Conservation (phyloP, 2,329 filamentous ascomycete genomes). For the Colletotrichum sp. region DNA sequence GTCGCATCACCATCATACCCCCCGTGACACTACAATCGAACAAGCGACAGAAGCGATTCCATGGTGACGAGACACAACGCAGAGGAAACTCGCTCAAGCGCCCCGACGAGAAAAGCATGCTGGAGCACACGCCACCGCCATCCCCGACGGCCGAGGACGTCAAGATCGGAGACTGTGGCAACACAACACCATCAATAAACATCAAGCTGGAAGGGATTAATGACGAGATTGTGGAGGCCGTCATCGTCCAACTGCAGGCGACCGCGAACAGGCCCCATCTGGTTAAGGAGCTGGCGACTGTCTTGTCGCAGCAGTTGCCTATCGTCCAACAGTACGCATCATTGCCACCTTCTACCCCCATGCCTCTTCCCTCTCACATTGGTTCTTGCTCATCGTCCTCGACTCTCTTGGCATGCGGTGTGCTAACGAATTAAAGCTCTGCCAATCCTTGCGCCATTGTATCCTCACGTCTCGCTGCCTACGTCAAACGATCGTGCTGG, state of each 20-base stretch:
- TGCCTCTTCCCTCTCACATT: not conserved
- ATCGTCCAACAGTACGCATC: conserved; percentile 87
- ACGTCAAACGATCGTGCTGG: conserved; percentile 87
- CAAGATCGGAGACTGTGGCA: not conserved
- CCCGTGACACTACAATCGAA: conserved; percentile 43
- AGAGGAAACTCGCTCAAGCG: not conserved
- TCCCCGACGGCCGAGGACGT: conserved; percentile 31
- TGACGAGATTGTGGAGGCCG: conserved; percentile 93
- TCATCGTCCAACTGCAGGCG: conserved; percentile 86
- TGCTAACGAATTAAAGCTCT: conserved; percentile 64
- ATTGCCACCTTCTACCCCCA: not conserved
- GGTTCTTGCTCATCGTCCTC: not conserved
- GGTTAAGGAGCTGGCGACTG: conserved; percentile 88
- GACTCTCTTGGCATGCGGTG: not conserved
- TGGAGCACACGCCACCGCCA: conserved; percentile 73
- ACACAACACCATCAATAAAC: not conserved
- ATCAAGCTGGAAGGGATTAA: conserved; percentile 80
- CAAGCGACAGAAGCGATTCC: conserved; percentile 82
- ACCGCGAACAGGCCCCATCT: conserved; percentile 92
- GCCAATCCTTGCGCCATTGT: conserved; percentile 96
- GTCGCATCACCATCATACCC: not conserved
- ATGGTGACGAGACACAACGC: conserved; percentile 50
- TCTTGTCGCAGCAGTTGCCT: conserved; percentile 77
- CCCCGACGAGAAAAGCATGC: conserved; percentile 43
- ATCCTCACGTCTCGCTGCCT: conserved; percentile 87